A percentile compares a stretch with the other conserved stretches of the same genome.
Evolutionary conservation across 1,284 basidiomycete genomes (phyloP).

Genomic region (Phylloboletellus chloephorus): DNA sequence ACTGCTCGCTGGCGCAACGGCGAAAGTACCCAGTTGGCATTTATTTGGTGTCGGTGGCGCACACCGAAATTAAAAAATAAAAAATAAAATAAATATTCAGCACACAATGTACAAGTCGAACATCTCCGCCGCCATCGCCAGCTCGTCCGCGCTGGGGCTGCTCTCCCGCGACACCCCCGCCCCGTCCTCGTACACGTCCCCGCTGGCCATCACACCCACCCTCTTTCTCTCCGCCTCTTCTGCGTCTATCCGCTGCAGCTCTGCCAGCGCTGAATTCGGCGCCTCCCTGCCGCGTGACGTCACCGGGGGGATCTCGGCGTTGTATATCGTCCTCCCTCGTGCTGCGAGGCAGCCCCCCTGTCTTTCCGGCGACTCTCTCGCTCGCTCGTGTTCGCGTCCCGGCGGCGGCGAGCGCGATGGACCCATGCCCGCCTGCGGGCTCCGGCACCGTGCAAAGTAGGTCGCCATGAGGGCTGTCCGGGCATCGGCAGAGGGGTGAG

Average conservation of each 20-base stretch:
- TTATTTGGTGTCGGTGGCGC: conserved; percentile 31
- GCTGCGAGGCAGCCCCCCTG: conserved; percentile 7
- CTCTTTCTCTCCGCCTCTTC: conserved; percentile 16
- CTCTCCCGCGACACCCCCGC: background rate
- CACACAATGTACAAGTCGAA: conserved; percentile 38
- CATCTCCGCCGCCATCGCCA: conserved; percentile 28
- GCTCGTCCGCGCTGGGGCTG: conserved; percentile 1
- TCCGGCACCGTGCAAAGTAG: conserved; percentile 16
- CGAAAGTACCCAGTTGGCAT: conserved; percentile 43
- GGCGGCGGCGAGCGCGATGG: background rate
- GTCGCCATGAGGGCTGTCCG: conserved; percentile 23
- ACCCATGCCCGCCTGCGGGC: conserved; percentile 11
- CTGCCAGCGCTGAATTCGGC: conserved; percentile 3
- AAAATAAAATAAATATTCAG: conserved; percentile 7
- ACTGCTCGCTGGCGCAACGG: conserved; percentile 44
- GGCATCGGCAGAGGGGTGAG: conserved; percentile 26
- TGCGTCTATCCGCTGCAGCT: conserved; percentile 20
- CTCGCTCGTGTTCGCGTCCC: background rate
- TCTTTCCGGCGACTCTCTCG: background rate
- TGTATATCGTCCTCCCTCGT: conserved; percentile 31
- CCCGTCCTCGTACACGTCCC: background rate
- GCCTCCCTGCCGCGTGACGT: background rate
- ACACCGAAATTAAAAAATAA: background rate
- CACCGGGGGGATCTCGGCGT: conserved; percentile 3
- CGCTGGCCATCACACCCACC: conserved; percentile 6